Base-by-base conservation (phyloP, 768 basidiomycete genomes). In the Tulasnella sp. region DNA sequence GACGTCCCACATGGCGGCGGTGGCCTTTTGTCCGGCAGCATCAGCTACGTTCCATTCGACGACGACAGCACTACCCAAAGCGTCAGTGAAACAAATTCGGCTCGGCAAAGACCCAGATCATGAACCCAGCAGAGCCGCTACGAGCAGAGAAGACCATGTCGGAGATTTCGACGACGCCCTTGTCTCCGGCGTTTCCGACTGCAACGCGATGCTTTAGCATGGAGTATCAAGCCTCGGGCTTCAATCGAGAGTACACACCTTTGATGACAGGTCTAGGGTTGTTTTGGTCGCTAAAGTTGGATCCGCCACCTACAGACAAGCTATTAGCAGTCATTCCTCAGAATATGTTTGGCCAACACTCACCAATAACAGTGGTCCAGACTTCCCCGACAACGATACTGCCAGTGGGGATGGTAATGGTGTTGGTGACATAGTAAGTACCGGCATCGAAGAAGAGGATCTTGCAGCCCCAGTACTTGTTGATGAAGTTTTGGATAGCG, bases 381-480 rank as follows among this genome's bases (percentile, higher is more conserved):
- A 88, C 90, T 83, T 92, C 91, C 22, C 91, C 91, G 20, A 91
- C 90, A 34, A 92, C 87, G 20, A 88, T 89, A 4, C 90, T 89
- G 3, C 90, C 91, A 24, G 89, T 88, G 6, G 91, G 91, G 77
- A 92, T 90, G 4, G 87, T 88, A 28, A 92, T 81, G 1, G 91
- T 92, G 82, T 87, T 78, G 8, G 89, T 88, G 46, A 91, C 88
- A 48, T 90, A 81, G 82, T 92, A 92, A 9, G 88, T 89, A 24
- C 91, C 91, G 12, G 93, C 92, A 83, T 95, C 94, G 83, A 95
- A 90, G 88, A 93, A 95, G 75, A 95, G 92, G 83, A 96, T 92
- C 84, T 93, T 94, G 87, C 92, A 91, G 8, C 91, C 92, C 37
- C 92, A 87, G 84, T 88, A 93, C 93, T 90, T 85, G 75, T 88